Conservation (phyloP, 2,329 filamentous ascomycete genomes). For the Microdochium paspali region DNA sequence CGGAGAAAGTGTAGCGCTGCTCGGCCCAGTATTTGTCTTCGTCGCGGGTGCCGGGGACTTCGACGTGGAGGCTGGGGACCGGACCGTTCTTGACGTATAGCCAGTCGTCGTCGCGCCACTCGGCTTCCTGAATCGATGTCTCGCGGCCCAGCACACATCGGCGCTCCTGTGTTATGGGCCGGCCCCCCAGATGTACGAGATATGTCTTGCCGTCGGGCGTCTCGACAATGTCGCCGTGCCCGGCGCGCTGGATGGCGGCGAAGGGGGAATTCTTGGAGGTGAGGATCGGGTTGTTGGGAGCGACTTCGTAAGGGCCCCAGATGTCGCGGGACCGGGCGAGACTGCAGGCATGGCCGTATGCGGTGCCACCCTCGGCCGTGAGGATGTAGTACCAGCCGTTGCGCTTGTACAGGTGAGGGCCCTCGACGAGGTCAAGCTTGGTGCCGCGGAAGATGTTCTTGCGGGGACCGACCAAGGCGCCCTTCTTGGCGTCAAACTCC, state of each 20-base stretch:
- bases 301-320: slow-evolving; percentile 53
- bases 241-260: slow-evolving; percentile 39
- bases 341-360: slow-evolving; percentile 51
- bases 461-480: slow-evolving; percentile 42
- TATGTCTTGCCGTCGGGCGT: slow-evolving; percentile 42
- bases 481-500: slow-evolving; percentile 40
- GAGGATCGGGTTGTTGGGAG: slow-evolving; percentile 48
- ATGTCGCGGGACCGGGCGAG: slow-evolving; percentile 41
- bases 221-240: slow-evolving; percentile 45
- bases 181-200: slow-evolving; percentile 41
- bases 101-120: slow-evolving; percentile 52
- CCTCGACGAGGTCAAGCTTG: slow-evolving; percentile 44
- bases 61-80: slow-evolving; percentile 41
- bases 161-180: slow-evolving; percentile 39
- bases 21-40: slow-evolving; percentile 40
- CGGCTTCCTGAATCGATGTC: slow-evolving; percentile 48
- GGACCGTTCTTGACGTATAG: slow-evolving; percentile 51
- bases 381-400: slow-evolving; percentile 51
- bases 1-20: slow-evolving; percentile 33
- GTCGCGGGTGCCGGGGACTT: slow-evolving; percentile 37
- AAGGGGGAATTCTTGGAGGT: slow-evolving; percentile 40
- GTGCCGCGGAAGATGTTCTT: slow-evolving; percentile 48
- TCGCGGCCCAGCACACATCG: slow-evolving; percentile 46
- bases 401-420: slow-evolving; percentile 48
- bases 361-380: slow-evolving; percentile 52